phyloP scores from a whole-genome alignment of 2,329 filamentous ascomycete species.

The Fusarium bactridioides region DNA sequence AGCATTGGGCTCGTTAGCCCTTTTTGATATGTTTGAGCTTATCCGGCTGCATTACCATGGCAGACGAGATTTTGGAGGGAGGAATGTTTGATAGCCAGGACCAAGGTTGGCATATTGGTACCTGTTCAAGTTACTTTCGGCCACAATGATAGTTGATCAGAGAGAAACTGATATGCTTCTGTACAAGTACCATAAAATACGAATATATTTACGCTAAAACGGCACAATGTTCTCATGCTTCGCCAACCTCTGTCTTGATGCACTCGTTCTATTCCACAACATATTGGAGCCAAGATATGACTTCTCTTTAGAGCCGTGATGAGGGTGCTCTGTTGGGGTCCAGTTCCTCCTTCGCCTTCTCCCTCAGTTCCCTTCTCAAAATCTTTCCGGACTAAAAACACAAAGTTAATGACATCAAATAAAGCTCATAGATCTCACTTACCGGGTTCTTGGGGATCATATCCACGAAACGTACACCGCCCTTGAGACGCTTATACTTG shows the following conservation, averaged over 20 bases:
- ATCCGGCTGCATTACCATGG: rapidly evolving
- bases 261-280: neutral
- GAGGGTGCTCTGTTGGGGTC: neutral
- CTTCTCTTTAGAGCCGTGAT: neutral
- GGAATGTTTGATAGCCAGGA: neutral
- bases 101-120: neutral
- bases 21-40: neutral
- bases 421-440: neutral
- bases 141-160: neutral
- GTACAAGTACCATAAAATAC: neutral
- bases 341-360: slow-evolving; percentile 21
- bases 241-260: neutral
- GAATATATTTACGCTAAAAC: neutral
- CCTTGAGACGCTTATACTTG: slow-evolving; percentile 70
- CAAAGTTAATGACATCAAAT: neutral
- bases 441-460: slow-evolving; percentile 74
- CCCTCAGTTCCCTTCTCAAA: slow-evolving; percentile 3
- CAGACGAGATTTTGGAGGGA: too few relatives aligned
- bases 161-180: neutral
- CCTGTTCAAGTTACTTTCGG: neutral
- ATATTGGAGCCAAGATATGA: rapidly evolving
- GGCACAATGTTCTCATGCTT: neutral
- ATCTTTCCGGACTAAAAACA: slow-evolving; percentile 20
- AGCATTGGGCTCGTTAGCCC: neutral
- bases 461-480: slow-evolving; percentile 67